Percentiles rank a stretch among this genome's conserved stretches.
Conservation (phyloP, 352 stramenopile genomes). For the Plasmopara halstedii region DNA sequence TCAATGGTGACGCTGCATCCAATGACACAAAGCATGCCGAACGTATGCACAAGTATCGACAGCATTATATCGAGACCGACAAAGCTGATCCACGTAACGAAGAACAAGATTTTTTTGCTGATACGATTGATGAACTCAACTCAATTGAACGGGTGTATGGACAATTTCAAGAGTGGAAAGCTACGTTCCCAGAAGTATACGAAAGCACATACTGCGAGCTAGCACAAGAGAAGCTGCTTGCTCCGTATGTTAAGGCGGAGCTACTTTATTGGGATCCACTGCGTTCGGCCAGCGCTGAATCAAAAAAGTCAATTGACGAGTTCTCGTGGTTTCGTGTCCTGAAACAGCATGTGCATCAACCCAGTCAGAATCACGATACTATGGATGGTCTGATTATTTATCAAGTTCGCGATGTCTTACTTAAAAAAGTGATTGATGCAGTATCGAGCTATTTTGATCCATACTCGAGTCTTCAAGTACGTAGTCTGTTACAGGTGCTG, state of each 20-base stretch:
- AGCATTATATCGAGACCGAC: conserved; percentile 28
- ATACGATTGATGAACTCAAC: conserved; percentile 64
- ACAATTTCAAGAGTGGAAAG: conserved; percentile 65
- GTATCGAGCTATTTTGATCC: conserved; percentile 45
- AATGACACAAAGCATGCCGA: conserved; percentile 1
- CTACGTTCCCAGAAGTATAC: conserved; percentile 64
- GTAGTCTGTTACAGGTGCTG: conserved; percentile 41
- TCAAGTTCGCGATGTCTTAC: conserved; percentile 47
- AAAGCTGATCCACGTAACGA: conserved; percentile 2
- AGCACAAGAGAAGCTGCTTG: conserved; percentile 49
- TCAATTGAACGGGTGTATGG: conserved; percentile 49
- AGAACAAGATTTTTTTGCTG: conserved; percentile 38
- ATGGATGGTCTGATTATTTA: conserved; percentile 27
- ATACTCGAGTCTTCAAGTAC: conserved; percentile 46
- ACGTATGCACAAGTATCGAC: conserved; percentile 11
- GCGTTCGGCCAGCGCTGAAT: conserved; percentile 13
- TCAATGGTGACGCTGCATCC: neutral
- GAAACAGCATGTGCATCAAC: conserved; percentile 22
- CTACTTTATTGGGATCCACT: conserved; percentile 64
- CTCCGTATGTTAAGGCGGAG: conserved; percentile 55
- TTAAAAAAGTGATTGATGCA: conserved; percentile 30
- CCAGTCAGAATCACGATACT: neutral
- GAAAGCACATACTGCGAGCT: conserved; percentile 55
- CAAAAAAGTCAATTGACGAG: conserved; percentile 17
- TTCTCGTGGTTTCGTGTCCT: conserved; percentile 55